Percentiles rank a stretch among this genome's conserved stretches.
Conservation (phyloP, 805 yeast genomes). For the Scheffersomyces lignosus region DNA sequence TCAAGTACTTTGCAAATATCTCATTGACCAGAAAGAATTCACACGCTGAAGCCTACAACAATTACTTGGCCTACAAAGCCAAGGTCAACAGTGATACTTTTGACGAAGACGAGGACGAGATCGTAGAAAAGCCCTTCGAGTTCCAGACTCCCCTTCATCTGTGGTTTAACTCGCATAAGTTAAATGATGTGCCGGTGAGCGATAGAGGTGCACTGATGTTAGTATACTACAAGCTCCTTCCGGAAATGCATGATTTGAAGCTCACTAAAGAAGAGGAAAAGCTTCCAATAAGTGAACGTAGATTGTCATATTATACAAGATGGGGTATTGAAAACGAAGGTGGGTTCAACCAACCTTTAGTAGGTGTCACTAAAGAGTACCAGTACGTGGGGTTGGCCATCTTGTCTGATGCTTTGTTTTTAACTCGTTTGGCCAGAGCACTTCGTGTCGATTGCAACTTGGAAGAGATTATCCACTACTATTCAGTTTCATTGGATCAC, state of each 20-base stretch:
- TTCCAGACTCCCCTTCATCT: slow-evolving; percentile 35
- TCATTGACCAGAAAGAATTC: slow-evolving; percentile 38
- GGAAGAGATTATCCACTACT: slow-evolving; percentile 26
- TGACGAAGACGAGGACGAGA: slow-evolving; percentile 24
- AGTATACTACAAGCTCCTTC: slow-evolving; percentile 31
- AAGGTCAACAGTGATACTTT: slow-evolving; percentile 8
- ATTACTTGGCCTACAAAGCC: slow-evolving; percentile 16
- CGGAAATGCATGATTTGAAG: slow-evolving; percentile 30
- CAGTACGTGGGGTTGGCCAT: slow-evolving; percentile 60
- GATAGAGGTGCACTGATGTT: slow-evolving; percentile 11
- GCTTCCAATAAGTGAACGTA: slow-evolving; percentile 23
- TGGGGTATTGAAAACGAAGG: slow-evolving; percentile 25
- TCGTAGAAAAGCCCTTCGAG: slow-evolving; percentile 29
- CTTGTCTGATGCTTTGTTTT: slow-evolving; percentile 56
- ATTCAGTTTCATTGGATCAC: slow-evolving; percentile 66
- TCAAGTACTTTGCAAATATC: slow-evolving; percentile 27
- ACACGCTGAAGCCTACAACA: slow-evolving; percentile 14
- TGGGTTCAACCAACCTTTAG: slow-evolving; percentile 6
- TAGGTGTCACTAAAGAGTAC: slow-evolving; percentile 14
- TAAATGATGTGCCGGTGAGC: slow-evolving; percentile 13
- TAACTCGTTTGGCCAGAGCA: slow-evolving; percentile 53
- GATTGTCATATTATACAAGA: slow-evolving; percentile 22
- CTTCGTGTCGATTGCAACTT: slow-evolving; percentile 35
- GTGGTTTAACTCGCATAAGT: slow-evolving; percentile 22
- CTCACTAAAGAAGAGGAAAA: slow-evolving; percentile 23